Evolutionary conservation across 176 grass and related monocot genomes (phyloP).

Genomic region (Ensete ventricosum): DNA sequence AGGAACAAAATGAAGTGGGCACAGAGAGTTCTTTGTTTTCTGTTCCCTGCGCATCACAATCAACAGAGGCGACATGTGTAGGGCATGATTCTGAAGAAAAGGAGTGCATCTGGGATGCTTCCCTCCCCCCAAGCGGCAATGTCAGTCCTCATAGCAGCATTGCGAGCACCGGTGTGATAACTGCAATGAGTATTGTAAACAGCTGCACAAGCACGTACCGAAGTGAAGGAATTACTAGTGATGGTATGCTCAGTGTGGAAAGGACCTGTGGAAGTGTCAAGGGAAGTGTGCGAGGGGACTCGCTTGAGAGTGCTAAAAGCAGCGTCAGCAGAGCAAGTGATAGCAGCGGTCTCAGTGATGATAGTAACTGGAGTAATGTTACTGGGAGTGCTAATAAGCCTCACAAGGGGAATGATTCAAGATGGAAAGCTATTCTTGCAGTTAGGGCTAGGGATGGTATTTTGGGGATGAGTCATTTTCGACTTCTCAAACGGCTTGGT

Average conservation of each 20-base stretch:
- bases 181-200: conserved; percentile 34
- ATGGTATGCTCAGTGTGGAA: not conserved
- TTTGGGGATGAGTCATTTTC: conserved; percentile 42
- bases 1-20: conserved; percentile 37
- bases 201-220: conserved; percentile 40
- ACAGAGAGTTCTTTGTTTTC: conserved; percentile 26
- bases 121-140: too few relatives aligned
- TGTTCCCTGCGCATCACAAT: conserved; percentile 26
- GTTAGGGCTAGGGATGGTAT: conserved; percentile 29
- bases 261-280: not conserved
- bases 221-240: conserved; percentile 22
- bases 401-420: conserved; percentile 14
- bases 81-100: conserved; percentile 22
- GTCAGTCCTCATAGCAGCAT: conserved; percentile 33
- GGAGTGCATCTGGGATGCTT: too few relatives aligned
- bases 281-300: conserved; percentile 20
- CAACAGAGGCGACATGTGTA: conserved; percentile 22
- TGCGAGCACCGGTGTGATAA: conserved; percentile 57
- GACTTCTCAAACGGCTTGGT: conserved; percentile 8
- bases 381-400: conserved; percentile 25
- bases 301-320: conserved; percentile 35
- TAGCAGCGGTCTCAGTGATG: conserved; percentile 47
- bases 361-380: conserved; percentile 31
- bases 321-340: conserved; percentile 19
- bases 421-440: conserved; percentile 32